Conservation (phyloP, 2,329 filamentous ascomycete genomes). For the Aureobasidium sp. region DNA sequence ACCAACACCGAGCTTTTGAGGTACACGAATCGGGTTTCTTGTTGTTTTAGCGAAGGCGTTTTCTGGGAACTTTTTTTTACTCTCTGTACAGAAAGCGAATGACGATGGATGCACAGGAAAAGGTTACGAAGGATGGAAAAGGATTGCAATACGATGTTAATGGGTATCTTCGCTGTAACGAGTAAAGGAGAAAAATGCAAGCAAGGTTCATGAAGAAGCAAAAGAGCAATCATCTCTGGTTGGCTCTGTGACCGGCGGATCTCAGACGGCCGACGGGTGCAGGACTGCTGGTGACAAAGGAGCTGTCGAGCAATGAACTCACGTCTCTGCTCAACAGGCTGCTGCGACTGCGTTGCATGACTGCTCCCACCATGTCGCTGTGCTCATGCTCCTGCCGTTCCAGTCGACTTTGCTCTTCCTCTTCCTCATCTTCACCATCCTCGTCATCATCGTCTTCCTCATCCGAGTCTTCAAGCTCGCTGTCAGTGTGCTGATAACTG, state of each 20-base stretch:
- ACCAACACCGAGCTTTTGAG: not conserved
- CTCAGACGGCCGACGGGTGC: slow-evolving; percentile 18
- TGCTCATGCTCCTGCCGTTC: not conserved
- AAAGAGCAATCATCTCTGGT: slow-evolving; percentile 5
- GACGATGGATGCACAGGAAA: not conserved
- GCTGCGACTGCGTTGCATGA: slow-evolving; percentile 13
- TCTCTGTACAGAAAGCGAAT: not conserved
- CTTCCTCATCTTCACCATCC: slow-evolving; percentile 18
- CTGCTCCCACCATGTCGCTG: not conserved
- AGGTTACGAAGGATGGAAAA: not conserved
- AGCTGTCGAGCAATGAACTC: slow-evolving; percentile 29
- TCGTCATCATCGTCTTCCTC: too few relatives aligned
- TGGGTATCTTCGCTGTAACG: slow-evolving; percentile 10
- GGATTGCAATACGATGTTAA: not conserved
- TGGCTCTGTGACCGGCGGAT: not conserved
- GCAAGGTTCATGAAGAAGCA: not conserved
- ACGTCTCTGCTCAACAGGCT: slow-evolving; percentile 27
- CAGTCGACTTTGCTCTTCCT: slow-evolving; percentile 21
- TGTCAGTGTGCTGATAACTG: slow-evolving; percentile 47
- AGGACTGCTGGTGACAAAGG: slow-evolving; percentile 28
- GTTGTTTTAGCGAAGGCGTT: slow-evolving; percentile 6
- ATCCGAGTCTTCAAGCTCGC: slow-evolving; percentile 37
- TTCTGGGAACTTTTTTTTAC: not conserved
- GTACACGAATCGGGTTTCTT: not conserved
- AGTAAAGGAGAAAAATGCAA: not conserved